phyloP scores from a whole-genome alignment of 2,329 filamentous ascomycete genomes.

The Plenodomus biglobosus region DNA sequence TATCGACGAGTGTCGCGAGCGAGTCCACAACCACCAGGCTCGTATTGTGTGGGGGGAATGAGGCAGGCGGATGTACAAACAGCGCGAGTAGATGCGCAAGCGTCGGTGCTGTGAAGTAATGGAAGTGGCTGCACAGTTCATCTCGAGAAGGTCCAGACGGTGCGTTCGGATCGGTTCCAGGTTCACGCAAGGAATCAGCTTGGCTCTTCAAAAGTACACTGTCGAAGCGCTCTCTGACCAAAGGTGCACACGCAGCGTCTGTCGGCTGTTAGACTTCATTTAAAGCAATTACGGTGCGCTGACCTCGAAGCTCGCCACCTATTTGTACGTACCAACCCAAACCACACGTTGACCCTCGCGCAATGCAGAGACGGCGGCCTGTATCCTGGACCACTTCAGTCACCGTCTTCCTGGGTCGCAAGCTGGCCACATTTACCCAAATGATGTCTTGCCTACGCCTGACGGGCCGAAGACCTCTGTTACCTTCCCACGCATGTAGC shows the following conservation, averaged over 20 bases:
- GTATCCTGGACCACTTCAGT: constrained; percentile 59
- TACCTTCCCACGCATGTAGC: constrained; percentile 73
- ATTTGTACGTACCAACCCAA: constrained; percentile 72
- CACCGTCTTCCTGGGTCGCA: constrained; percentile 9
- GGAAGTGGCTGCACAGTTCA: constrained; percentile 55
- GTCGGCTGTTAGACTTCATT: constrained; percentile 31
- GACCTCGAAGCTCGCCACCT: constrained; percentile 8
- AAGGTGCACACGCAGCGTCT: constrained; percentile 54
- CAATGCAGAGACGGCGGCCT: constrained; percentile 67
- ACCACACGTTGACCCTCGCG: constrained; percentile 64
- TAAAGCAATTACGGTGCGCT: constrained; percentile 8
- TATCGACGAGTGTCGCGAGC: constrained; percentile 73
- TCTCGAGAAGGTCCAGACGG: constrained; percentile 23
- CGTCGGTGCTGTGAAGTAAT: constrained; percentile 63
- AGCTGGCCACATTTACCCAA: constrained; percentile 63
- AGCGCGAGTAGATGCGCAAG: constrained; percentile 71
- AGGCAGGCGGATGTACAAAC: constrained; percentile 65
- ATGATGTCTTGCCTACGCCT: constrained; percentile 79
- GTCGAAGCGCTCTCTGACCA: constrained; percentile 53
- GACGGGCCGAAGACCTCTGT: constrained; percentile 88
- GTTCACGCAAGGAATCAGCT: constrained; percentile 1
- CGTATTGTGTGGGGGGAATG: constrained; percentile 64
- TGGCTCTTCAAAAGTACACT: constrained; percentile 45
- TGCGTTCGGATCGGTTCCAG: constrained; percentile 5
- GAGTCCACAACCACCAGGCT: constrained; percentile 76